A percentile compares a stretch with the other conserved stretches of the same genome.
These are phyloP conservation scores for Tulasnella sp. DNA, from an alignment of 768 basidiomycete genomes.

Conservation along the genomic window DNA sequence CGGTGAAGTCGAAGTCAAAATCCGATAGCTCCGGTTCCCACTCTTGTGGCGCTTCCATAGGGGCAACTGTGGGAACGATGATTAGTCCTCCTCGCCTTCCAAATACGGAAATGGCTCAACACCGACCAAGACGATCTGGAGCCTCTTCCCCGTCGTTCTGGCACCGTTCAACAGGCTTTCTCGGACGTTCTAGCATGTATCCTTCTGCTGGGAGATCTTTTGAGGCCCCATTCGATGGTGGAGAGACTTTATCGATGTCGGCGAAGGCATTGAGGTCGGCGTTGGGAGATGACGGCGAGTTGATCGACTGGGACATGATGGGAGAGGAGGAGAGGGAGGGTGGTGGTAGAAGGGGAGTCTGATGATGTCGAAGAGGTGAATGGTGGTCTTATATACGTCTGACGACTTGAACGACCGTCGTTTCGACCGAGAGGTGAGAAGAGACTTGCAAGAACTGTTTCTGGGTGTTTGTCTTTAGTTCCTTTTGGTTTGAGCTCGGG, in stretches of 20 bases:
- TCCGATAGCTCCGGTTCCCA: background rate
- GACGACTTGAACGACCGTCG: background rate
- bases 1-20: background rate
- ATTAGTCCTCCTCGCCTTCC: background rate
- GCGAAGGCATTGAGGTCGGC: background rate
- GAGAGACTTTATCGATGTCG: background rate
- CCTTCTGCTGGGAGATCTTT: background rate
- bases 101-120: background rate
- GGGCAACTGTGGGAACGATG: background rate
- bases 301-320: background rate
- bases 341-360: background rate
- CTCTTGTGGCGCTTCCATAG: background rate
- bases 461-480: background rate
- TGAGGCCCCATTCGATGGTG: background rate
- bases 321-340: background rate
- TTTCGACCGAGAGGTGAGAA: background rate
- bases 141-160: background rate
- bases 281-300: background rate
- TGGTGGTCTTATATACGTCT: background rate
- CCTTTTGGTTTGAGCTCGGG: background rate
- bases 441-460: background rate
- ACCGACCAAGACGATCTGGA: background rate
- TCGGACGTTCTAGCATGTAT: no score
- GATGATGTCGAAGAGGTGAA: background rate
- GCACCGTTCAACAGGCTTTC: background rate